Evolutionary conservation across 2,329 filamentous ascomycete genomes (phyloP).

Genomic region (Fusarium sulawesiense): DNA sequence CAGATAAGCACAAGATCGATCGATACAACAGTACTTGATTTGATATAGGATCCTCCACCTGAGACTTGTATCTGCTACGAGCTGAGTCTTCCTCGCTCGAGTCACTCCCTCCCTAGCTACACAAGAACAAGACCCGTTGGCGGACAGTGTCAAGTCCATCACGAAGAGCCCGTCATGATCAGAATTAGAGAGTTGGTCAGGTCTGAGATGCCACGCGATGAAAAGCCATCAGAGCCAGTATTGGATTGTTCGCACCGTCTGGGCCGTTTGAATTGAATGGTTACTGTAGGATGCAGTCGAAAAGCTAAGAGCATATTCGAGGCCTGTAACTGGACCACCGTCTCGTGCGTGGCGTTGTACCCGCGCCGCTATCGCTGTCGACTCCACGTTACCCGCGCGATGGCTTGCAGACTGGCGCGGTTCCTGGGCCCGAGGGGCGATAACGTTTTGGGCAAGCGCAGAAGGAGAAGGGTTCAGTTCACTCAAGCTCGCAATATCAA

Average conservation of each 20-base stretch:
- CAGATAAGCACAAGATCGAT: constrained; percentile 36
- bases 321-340: constrained; percentile 22
- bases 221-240: not conserved
- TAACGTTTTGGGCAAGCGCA: constrained; percentile 28
- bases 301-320: constrained; percentile 16
- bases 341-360: constrained; percentile 30
- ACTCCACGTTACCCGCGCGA: constrained; percentile 41
- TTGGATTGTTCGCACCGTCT: constrained; percentile 17
- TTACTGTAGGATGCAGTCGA: not conserved
- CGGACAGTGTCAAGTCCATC: constrained; percentile 3
- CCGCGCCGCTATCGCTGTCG: constrained; percentile 34
- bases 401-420: constrained; percentile 35
- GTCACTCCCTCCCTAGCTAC: constrained; percentile 22
- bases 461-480: not conserved
- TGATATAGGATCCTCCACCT: not conserved
- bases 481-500: constrained; percentile 15
- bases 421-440: constrained; percentile 21
- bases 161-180: not conserved
- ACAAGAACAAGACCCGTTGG: constrained; percentile 18
- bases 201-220: not conserved
- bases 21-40: constrained; percentile 11
- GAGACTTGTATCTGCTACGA: constrained; percentile 2
- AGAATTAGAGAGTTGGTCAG: not conserved
- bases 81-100: constrained; percentile 19
- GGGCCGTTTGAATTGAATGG: not conserved